A percentile compares a stretch with the other conserved stretches of the same genome.
phyloP scores from a whole-genome alignment of 164 flowering plant species.

The Kingdonia uniflora region DNA sequence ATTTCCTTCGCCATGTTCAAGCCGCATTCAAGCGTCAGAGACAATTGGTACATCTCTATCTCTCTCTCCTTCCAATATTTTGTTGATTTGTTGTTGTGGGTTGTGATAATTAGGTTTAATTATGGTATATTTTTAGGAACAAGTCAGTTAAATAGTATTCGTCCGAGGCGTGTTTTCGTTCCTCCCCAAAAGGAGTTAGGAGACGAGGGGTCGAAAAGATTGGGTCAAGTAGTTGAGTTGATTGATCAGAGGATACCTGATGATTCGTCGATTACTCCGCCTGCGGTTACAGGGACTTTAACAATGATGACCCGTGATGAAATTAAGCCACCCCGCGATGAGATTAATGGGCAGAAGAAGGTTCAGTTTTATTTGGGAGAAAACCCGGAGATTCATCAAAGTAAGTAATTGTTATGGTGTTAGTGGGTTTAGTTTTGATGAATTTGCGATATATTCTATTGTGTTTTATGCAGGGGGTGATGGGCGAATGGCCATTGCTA shows the following conservation, averaged over 20 bases:
- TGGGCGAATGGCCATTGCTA: constrained; percentile 45
- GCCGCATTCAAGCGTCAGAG: constrained; percentile 92
- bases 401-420: constrained; percentile 24
- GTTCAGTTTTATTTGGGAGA: constrained; percentile 31
- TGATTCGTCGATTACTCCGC: constrained; percentile 39
- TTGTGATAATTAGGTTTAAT: too few relatives aligned
- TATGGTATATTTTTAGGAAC: constrained; percentile 26
- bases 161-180: constrained; percentile 41
- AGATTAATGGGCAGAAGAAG: constrained; percentile 32
- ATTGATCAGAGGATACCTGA: constrained; percentile 23
- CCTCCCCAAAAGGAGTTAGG: constrained; percentile 32
- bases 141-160: constrained; percentile 32
- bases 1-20: constrained; percentile 56
- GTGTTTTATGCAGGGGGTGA: constrained; percentile 51
- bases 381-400: constrained; percentile 23
- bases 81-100: too few relatives aligned
- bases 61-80: too few relatives aligned
- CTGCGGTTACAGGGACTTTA: constrained; percentile 30
- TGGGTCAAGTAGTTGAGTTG: constrained; percentile 12
- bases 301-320: constrained; percentile 9
- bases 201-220: too few relatives aligned
- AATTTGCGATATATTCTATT: background rate
- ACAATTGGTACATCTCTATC: constrained; percentile 34
- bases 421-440: background rate
- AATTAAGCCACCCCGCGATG: background rate